These are phyloP conservation scores for Isochrysis galbana DNA, from an alignment of 78 protist species.

Conservation along the genomic window DNA sequence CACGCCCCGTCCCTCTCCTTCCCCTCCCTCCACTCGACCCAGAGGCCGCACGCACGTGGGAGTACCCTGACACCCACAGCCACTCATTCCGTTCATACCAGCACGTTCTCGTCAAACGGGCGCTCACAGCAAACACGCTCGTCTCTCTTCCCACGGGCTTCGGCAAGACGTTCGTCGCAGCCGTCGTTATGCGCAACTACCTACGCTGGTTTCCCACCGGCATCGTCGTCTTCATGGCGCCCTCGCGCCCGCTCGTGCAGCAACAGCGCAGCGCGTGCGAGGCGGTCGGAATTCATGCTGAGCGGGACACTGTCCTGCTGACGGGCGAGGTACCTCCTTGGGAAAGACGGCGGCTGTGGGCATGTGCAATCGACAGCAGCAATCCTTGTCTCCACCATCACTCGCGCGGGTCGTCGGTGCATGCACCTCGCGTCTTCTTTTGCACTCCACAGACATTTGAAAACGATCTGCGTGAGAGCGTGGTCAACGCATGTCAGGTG, in stretches of 20 bases:
- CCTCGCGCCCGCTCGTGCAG: conserved; percentile 87
- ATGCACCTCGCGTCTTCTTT: not conserved
- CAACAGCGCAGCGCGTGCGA: conserved; percentile 90
- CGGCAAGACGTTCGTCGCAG: conserved; percentile 96
- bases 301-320: conserved; percentile 32
- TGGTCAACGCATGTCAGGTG: not conserved
- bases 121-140: conserved; percentile 14
- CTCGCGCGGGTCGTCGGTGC: no score
- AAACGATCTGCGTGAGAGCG: conserved; percentile 26
- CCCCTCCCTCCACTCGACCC: not conserved
- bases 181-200: conserved; percentile 88
- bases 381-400: no score
- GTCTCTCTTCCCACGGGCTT: conserved; percentile 92
- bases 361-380: not conserved
- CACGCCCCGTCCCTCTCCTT: no score
- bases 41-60: not conserved
- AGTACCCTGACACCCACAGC: not conserved
- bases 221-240: conserved; percentile 89
- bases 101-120: not conserved
- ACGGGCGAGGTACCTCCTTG: conserved; percentile 48
- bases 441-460: not conserved
- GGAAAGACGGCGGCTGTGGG: not conserved
- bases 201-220: conserved; percentile 91
- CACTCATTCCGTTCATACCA: not conserved
- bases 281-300: conserved; percentile 45